These are phyloP conservation scores for Phytophthora aleatoria DNA, from an alignment of 352 stramenopile species.

Conservation along the genomic window DNA sequence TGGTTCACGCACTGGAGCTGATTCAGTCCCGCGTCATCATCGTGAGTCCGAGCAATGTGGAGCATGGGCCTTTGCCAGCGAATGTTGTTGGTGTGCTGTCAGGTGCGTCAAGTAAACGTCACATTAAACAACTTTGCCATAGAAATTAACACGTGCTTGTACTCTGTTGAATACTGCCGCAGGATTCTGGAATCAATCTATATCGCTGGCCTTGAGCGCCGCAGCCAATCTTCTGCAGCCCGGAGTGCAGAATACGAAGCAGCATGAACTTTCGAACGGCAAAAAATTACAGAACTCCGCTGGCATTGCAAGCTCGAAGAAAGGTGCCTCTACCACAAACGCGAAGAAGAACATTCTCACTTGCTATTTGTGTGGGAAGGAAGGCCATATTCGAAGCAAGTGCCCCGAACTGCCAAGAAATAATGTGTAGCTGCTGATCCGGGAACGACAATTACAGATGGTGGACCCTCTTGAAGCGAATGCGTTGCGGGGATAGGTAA, in stretches of 20 bases:
- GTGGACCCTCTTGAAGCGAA: no score
- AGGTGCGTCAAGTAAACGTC: constrained; percentile 7
- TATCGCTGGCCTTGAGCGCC: constrained; percentile 29
- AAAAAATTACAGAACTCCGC: background rate
- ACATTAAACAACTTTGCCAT: background rate
- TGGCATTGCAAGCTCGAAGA: background rate
- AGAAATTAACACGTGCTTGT: background rate
- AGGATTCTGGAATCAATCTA: constrained; percentile 36
- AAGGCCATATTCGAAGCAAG: constrained; percentile 17
- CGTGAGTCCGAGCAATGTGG: constrained; percentile 32
- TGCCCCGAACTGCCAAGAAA: constrained; percentile 22
- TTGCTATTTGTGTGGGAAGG: constrained; percentile 22
- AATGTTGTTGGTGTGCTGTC: constrained; percentile 39
- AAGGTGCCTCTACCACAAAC: background rate
- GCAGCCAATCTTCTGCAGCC: constrained; percentile 7
- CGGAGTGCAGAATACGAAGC: background rate
- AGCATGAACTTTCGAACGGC: background rate
- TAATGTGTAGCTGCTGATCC: constrained; percentile 1
- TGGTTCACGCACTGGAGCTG: constrained; percentile 32
- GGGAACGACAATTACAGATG: background rate
- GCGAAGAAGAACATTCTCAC: constrained; percentile 16
- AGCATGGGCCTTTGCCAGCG: constrained; percentile 34
- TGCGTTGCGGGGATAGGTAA: no score
- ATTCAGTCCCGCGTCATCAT: constrained; percentile 29
- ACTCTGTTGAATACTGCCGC: background rate